Percentiles rank a stretch among this genome's conserved stretches.
Conservation (phyloP, 2,329 filamentous ascomycete species). For the Arthrobotrys iridis region DNA sequence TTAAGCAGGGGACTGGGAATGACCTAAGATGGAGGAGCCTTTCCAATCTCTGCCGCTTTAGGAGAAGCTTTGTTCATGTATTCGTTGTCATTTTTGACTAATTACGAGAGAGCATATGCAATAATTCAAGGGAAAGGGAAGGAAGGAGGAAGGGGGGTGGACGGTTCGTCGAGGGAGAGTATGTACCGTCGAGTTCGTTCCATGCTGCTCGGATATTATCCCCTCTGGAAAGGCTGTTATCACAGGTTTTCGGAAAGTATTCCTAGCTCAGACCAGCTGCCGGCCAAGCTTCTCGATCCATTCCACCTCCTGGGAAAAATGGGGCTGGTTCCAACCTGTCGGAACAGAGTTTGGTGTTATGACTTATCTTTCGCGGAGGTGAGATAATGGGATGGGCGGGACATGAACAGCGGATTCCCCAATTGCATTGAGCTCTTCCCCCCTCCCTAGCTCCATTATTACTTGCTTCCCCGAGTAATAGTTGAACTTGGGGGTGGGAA, state of each 20-base stretch:
- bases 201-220: conserved; percentile 50
- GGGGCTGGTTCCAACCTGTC: conserved; percentile 41
- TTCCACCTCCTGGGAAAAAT: conserved; percentile 51
- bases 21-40: conserved; percentile 26
- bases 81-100: conserved; percentile 55
- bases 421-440: conserved; percentile 53
- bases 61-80: conserved; percentile 55
- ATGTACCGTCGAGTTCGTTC: conserved; percentile 40
- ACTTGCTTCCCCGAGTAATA: conserved; percentile 12
- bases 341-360: conserved; percentile 33
- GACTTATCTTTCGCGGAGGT: conserved; percentile 49
- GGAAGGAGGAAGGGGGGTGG: conserved; percentile 11
- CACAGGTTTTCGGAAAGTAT: conserved; percentile 51
- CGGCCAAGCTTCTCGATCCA: conserved; percentile 54
- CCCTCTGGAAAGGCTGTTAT: conserved; percentile 25
- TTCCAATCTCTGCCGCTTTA: conserved; percentile 54
- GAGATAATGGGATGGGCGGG: conserved; percentile 39
- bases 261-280: conserved; percentile 52
- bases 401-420: conserved; percentile 21
- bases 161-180: conserved; percentile 24
- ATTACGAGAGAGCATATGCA: conserved; percentile 55
- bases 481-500: conserved; percentile 40
- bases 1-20: conserved; percentile 38
- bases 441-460: conserved; percentile 31
- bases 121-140: conserved; percentile 24